These are phyloP conservation scores for Arabidopsis arenosa DNA, from an alignment of 345 rosid species.

Conservation along the genomic window DNA sequence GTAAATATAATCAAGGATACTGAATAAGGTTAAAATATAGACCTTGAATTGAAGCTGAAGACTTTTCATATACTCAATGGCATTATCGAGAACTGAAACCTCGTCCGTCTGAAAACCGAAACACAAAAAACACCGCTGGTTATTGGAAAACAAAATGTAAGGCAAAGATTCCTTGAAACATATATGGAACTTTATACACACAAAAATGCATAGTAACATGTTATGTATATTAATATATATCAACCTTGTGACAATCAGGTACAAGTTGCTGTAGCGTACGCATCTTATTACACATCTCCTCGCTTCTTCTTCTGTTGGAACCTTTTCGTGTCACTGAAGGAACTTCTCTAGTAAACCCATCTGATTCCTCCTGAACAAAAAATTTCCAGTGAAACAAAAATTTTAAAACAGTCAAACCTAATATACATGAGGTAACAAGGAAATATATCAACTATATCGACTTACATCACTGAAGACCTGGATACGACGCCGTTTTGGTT, in stretches of 20 bases:
- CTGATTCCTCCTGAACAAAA: conserved; percentile 31
- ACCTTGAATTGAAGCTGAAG: conserved; percentile 92
- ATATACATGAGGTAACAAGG: background rate
- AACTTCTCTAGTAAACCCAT: conserved; percentile 42
- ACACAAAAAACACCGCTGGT: background rate
- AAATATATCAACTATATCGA: background rate
- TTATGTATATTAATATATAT: background rate
- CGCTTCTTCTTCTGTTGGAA: conserved; percentile 58
- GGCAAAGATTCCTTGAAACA: background rate
- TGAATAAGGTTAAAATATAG: conserved; percentile 6
- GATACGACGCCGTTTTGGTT: conserved; percentile 14
- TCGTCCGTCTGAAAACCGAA: conserved; percentile 55
- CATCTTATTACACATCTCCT: conserved; percentile 74
- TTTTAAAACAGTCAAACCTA: background rate
- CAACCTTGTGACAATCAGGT: conserved; percentile 77
- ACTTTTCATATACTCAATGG: conserved; percentile 66
- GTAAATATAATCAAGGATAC: no score
- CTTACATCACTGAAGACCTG: conserved; percentile 38
- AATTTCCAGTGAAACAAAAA: background rate
- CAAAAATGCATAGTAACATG: background rate
- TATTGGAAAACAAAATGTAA: background rate
- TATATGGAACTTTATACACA: background rate
- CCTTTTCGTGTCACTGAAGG: conserved; percentile 35
- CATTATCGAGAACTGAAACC: conserved; percentile 69
- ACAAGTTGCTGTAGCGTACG: conserved; percentile 64